Evolutionary conservation across 805 yeast species (phyloP), one percentile per base, ranked within the genome.

Genomic region (Gaillardinia entomophila): DNA sequence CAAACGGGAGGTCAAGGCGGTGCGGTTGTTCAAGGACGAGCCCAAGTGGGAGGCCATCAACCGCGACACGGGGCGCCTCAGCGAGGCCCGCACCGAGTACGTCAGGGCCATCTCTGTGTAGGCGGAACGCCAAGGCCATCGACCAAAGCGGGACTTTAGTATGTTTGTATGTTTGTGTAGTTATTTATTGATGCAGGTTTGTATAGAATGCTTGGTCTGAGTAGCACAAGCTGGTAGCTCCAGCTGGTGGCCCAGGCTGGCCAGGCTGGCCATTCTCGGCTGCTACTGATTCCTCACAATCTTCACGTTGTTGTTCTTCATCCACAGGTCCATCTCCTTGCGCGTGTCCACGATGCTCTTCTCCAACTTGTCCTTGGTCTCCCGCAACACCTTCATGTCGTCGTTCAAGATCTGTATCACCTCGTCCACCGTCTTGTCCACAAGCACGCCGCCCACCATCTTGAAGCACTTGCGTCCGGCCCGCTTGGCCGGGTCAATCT

Each of bases 21-120:
- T 84, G 49, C 68, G 98, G 43, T 61, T 90, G 46, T 90, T 90
- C 66, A 77, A 87, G 56, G 96, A 87, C 46, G 96, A 89, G 62
- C 97, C 97, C 17, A 90, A 88, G 55, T 90, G 98, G 98, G 75
- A 81, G 23, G 95, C 96, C 6, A 73, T 84, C 48, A 75, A 77
- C 50, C 73, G 94, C 38, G 84, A 85, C 22, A 51, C 53, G 20
- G 51, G 54, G 20, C 47, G 47, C 23, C 33, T 42, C 16, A 53
- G 62, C n/a, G 54, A 46, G 16, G 69, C 68, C 12, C 55, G 71
- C 29, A 18, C 40, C 12, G 49, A 48, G n/a, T 65, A 65, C 33
- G 59, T 59, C 20, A 44, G 51, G 16, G 38, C 55, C 4, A 53
- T 62, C 14, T 41, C 56, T 16, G 66, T 48, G 8, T 53, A 32